A percentile compares a stretch with the other conserved stretches of the same genome.
Evolutionary conservation across 2,329 filamentous ascomycete genomes (phyloP).

Genomic region (Thielaviopsis populi): DNA sequence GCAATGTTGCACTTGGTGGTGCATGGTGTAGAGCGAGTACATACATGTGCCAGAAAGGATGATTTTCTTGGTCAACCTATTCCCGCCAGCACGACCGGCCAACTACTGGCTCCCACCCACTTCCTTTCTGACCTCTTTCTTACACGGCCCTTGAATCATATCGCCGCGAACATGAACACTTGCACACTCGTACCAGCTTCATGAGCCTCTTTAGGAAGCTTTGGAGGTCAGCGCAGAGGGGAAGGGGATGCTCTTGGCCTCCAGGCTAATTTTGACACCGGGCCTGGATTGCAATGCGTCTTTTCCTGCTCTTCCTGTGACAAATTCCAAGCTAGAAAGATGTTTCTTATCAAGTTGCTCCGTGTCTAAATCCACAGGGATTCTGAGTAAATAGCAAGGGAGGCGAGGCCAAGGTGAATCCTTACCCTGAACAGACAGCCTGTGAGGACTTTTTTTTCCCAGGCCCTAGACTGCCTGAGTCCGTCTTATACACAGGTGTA

Average conservation of each 20-base stretch:
- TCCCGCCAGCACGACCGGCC: background rate
- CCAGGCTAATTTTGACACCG: background rate
- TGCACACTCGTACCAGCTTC: background rate
- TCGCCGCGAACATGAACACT: background rate
- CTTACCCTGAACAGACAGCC: background rate
- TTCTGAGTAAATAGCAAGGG: slow-evolving; percentile 1
- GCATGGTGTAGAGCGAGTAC: background rate
- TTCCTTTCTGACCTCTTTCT: background rate
- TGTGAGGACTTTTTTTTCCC: slow-evolving; percentile 2
- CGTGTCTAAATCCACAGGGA: background rate
- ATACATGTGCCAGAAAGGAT: background rate
- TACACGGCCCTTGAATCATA: background rate
- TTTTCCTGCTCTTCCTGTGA: slow-evolving; percentile 1
- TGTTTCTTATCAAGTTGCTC: background rate
- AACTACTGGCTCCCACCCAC: background rate
- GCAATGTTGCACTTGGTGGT: slow-evolving; percentile 2
- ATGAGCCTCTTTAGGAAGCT: background rate
- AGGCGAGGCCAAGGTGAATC: background rate
- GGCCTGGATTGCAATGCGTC: slow-evolving; percentile 6
- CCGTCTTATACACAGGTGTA: background rate
- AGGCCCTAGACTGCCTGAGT: background rate
- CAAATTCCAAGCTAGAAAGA: slow-evolving; percentile 1
- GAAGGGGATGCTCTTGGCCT: background rate
- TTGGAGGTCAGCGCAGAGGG: background rate
- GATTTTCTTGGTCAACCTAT: background rate